phyloP scores from a whole-genome alignment of 2,329 filamentous ascomycete species.

The Cladorrhinum sp. region DNA sequence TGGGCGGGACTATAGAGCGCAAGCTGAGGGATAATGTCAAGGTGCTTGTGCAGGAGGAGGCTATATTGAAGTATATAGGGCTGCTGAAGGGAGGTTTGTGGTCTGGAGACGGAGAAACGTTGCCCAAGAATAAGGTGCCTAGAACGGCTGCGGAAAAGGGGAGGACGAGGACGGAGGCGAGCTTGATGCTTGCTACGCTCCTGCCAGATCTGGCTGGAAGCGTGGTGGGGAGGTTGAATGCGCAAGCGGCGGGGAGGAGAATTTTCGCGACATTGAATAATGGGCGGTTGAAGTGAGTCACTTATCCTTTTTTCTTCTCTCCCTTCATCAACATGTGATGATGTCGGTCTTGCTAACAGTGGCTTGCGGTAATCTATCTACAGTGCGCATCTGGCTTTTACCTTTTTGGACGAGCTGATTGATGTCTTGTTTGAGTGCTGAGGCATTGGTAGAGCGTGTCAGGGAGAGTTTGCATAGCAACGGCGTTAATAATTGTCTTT shows the following conservation, averaged over 20 bases:
- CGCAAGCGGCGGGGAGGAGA: slow-evolving; percentile 82
- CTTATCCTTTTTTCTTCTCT: neutral
- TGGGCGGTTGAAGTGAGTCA: slow-evolving; percentile 75
- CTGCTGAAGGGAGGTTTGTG: slow-evolving; percentile 76
- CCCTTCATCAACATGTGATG: too few relatives aligned
- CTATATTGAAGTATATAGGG: slow-evolving; percentile 70
- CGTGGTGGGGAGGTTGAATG: slow-evolving; percentile 90
- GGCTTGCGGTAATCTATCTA: slow-evolving; percentile 23
- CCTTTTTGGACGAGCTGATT: slow-evolving; percentile 68
- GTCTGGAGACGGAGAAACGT: slow-evolving; percentile 71
- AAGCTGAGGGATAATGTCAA: slow-evolving; percentile 86
- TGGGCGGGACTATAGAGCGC: slow-evolving; percentile 93
- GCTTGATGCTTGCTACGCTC: slow-evolving; percentile 81
- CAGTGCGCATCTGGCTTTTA: slow-evolving; percentile 67
- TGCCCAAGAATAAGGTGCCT: slow-evolving; percentile 47
- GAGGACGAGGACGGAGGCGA: slow-evolving; percentile 80
- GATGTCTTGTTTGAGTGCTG: slow-evolving; percentile 55
- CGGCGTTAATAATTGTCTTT: slow-evolving; percentile 13
- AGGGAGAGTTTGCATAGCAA: slow-evolving; percentile 13
- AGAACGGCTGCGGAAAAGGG: slow-evolving; percentile 72
- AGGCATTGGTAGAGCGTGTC: neutral
- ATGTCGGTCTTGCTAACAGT: slow-evolving; percentile 12
- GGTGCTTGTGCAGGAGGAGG: slow-evolving; percentile 71
- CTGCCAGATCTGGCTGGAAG: slow-evolving; percentile 88
- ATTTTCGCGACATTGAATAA: slow-evolving; percentile 93